These are phyloP conservation scores for Cystobasidium tubakii DNA, from an alignment of 768 basidiomycete genomes.

Conservation along the genomic window DNA sequence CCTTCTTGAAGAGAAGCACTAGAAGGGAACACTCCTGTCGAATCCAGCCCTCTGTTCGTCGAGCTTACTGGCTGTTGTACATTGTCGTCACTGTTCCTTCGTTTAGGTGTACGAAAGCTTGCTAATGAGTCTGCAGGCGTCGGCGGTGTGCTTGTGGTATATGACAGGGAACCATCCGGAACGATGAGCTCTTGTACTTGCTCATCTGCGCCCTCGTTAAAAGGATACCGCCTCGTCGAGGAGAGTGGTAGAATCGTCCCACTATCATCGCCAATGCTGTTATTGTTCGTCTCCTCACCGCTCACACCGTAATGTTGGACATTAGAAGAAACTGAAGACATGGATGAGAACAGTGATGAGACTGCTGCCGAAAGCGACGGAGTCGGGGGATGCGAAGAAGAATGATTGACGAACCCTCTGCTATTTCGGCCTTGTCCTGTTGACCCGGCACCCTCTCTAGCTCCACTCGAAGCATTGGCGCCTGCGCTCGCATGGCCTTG, in stretches of 20 bases:
- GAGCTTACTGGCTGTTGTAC: background rate
- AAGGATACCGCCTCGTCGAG: background rate
- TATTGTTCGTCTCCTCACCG: background rate
- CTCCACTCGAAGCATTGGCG: background rate
- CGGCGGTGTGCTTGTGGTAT: background rate
- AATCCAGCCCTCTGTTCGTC: background rate
- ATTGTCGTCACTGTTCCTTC: background rate
- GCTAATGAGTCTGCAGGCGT: background rate
- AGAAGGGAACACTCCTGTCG: background rate
- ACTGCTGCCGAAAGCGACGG: constrained; percentile 20
- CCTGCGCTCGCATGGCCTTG: background rate
- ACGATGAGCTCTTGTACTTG: background rate
- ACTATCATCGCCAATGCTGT: background rate
- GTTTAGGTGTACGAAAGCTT: background rate
- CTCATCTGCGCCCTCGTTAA: background rate
- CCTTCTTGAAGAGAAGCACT: background rate
- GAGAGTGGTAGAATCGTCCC: background rate
- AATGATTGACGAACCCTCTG: constrained; percentile 28
- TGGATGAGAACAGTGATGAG: constrained; percentile 30
- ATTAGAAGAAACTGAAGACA: constrained; percentile 17
- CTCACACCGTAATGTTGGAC: background rate
- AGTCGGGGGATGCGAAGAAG: background rate
- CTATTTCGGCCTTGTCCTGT: background rate
- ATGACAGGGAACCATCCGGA: background rate
- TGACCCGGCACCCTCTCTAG: background rate